These are phyloP conservation scores for Calonectria montana DNA, from an alignment of 2,329 filamentous ascomycete species.

Conservation along the genomic window DNA sequence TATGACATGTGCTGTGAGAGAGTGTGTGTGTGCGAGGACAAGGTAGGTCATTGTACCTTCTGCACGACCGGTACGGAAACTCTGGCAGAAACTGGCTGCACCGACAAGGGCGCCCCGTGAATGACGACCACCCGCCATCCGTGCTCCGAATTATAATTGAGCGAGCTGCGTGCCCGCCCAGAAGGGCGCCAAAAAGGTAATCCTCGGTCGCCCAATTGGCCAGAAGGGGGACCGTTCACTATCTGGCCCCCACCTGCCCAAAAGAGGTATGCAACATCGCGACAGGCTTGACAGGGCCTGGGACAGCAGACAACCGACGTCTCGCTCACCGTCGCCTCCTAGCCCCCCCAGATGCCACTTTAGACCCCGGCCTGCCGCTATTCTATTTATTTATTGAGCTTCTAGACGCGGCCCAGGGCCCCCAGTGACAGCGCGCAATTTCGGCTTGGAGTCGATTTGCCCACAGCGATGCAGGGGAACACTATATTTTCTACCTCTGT, in stretches of 20 bases:
- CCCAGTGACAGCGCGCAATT: background rate
- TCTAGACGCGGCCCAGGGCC: conserved; percentile 1
- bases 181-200: background rate
- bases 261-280: conserved; percentile 10
- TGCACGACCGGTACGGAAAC: background rate
- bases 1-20: background rate
- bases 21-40: background rate
- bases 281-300: background rate
- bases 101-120: background rate
- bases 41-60: background rate
- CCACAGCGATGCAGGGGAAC: conserved; percentile 2
- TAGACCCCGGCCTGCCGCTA: conserved; percentile 1
- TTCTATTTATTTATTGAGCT: conserved; percentile 9
- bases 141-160: background rate
- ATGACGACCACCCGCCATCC: background rate
- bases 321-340: background rate
- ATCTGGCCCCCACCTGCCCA: conserved; percentile 7
- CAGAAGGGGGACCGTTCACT: background rate
- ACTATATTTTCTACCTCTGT: background rate
- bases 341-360: conserved; percentile 7
- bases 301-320: background rate
- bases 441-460: conserved; percentile 2
- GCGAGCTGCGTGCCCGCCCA: background rate
- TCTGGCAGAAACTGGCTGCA: background rate
- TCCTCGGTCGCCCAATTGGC: conserved; percentile 1